Conservation (phyloP, 805 yeast species). For the Kodamaea lidongshanica region DNA sequence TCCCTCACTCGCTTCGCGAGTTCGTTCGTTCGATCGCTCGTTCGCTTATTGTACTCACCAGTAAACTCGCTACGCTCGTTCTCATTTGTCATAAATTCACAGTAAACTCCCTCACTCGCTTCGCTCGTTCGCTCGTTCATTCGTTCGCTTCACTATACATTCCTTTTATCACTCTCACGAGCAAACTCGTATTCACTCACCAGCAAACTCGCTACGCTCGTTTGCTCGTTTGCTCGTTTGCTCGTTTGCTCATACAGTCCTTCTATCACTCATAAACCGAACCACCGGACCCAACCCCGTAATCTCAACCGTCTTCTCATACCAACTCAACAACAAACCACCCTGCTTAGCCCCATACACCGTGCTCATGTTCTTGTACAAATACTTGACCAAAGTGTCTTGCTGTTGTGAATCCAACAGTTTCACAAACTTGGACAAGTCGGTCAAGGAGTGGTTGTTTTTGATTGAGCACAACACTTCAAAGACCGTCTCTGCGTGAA, state of each 20-base stretch:
- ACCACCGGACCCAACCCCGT: constrained; percentile 88
- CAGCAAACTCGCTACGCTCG: too few relatives aligned
- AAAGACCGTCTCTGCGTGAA: constrained; percentile 45
- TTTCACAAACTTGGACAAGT: constrained; percentile 56
- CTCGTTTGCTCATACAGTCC: constrained; percentile 47
- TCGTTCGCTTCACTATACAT: too few relatives aligned
- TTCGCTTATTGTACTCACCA: too few relatives aligned
- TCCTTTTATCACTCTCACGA: too few relatives aligned
- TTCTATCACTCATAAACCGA: constrained; percentile 79
- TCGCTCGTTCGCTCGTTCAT: too few relatives aligned
- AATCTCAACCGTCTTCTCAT: constrained; percentile 76
- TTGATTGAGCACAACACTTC: constrained; percentile 53
- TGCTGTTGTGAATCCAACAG: constrained; percentile 58
- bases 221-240: too few relatives aligned
- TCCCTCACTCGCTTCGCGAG: too few relatives aligned
- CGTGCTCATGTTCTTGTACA: constrained; percentile 79
- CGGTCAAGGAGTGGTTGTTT: constrained; percentile 57
- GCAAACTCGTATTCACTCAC: too few relatives aligned
- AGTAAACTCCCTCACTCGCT: too few relatives aligned
- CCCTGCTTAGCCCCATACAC: constrained; percentile 80
- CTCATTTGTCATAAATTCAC: too few relatives aligned
- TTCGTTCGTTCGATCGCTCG: too few relatives aligned
- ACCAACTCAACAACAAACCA: constrained; percentile 83
- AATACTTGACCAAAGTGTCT: constrained; percentile 72
- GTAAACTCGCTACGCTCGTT: too few relatives aligned